Evolutionary conservation across 2,329 filamentous ascomycete genomes (phyloP), one percentile per base, ranked within the genome.

Genomic region (Pseudogymnoascus sp.): DNA sequence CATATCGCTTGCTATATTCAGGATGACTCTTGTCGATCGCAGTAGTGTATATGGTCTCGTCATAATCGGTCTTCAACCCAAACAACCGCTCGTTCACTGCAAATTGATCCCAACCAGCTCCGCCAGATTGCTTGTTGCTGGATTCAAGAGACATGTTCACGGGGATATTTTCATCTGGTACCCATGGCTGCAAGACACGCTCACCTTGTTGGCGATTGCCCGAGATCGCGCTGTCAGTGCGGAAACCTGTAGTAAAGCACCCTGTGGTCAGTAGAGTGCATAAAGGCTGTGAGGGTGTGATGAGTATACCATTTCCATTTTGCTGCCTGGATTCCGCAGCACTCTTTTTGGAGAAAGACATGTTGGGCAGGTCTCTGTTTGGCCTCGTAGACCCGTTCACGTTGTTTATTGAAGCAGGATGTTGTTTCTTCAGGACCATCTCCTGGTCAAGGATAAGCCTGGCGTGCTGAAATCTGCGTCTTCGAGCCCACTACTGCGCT

Each of bases 41-140:
- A 8, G 95, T 99, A 1, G 95, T 99, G 77, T 99, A 99, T 47
- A 95, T 86, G 69, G 90, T 92, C 76, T 97, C 95, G 72, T 97
- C 87, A 73, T 97, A 99, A 70, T 92, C 91, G 61, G 89, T 95
- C 75, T 86, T 91, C 40, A 96, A 78, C 37, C 95, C 95, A 72
- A 96, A 97, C 31, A 91, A 85, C 63, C 86, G 83, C 76, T 96
- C 90, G 72, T 97, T 97, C 66, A 84, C 87, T 64, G 90, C 89
- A 72, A 99, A 99, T 74, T 99, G 95, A 74, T 99, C 93, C 95
- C 95, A 99, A 8, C 77, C 79, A 53, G 68, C 69, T 29, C 72
- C 74, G 14, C 71, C 71, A 14, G 68, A 62, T 63, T 67, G 68
- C 60, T 61, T 67, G 61, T 62, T 64, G 21, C 61, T 64, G 1